Evolutionary conservation across 345 rosid genomes (phyloP).

Genomic region (Draba incana): DNA sequence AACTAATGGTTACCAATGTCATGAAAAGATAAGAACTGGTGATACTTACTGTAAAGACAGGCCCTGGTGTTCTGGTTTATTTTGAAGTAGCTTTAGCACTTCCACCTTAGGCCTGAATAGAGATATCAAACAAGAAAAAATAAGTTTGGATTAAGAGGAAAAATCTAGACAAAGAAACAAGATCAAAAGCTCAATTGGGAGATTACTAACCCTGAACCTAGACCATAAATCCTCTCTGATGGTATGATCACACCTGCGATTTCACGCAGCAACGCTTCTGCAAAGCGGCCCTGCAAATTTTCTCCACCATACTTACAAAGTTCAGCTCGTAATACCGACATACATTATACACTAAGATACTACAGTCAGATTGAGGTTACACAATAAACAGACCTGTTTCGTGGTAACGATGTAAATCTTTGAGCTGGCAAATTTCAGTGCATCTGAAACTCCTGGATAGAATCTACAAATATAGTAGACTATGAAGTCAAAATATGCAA

Average conservation of each 20-base stretch:
- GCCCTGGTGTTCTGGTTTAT: conserved; percentile 79
- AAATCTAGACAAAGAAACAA: conserved; percentile 7
- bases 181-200: neutral
- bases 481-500: neutral
- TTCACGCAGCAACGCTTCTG: conserved; percentile 70
- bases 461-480: conserved; percentile 51
- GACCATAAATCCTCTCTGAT: conserved; percentile 68
- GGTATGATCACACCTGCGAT: conserved; percentile 82
- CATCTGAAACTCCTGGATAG: conserved; percentile 90
- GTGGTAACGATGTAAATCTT: conserved; percentile 80
- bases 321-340: too few relatives aligned
- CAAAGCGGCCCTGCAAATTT: conserved; percentile 68
- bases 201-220: conserved; percentile 81
- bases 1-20: neutral
- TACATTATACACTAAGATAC: neutral
- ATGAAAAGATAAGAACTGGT: neutral
- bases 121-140: conserved; percentile 10
- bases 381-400: conserved; percentile 60
- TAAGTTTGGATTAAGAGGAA: neutral
- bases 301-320: neutral
- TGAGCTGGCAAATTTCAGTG: conserved; percentile 81
- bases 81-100: conserved; percentile 81
- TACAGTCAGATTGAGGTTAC: neutral
- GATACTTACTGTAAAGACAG: conserved; percentile 62
- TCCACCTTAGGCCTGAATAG: conserved; percentile 71